These are phyloP conservation scores for Diaporthe amygdali DNA, from an alignment of 2,329 filamentous ascomycete species.

Conservation along the genomic window DNA sequence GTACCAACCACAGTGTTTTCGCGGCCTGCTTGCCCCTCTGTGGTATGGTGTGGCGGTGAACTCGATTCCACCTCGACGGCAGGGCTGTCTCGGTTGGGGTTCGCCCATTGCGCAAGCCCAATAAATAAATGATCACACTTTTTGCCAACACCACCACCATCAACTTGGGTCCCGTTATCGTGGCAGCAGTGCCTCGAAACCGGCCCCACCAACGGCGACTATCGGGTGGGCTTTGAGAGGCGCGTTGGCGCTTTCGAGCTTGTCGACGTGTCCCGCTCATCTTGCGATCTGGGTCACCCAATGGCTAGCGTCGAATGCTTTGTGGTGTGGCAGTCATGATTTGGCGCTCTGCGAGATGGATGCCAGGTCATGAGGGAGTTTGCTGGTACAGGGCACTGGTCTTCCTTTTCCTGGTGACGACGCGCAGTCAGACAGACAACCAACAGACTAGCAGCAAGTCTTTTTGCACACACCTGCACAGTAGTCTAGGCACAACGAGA, in stretches of 20 bases:
- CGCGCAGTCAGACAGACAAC: not conserved
- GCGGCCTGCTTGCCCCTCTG: not conserved
- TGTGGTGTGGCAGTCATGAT: slow-evolving; percentile 10
- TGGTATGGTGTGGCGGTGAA: slow-evolving; percentile 5
- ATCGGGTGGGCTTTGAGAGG: not conserved
- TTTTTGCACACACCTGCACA: not conserved
- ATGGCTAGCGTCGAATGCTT: not conserved
- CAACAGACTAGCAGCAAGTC: not conserved
- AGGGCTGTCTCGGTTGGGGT: not conserved
- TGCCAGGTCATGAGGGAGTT: not conserved
- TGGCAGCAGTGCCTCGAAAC: not conserved
- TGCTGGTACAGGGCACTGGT: not conserved
- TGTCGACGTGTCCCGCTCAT: slow-evolving; percentile 7
- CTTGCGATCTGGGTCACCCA: slow-evolving; percentile 1
- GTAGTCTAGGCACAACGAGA: not conserved
- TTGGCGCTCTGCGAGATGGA: not conserved
- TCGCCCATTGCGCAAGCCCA: not conserved
- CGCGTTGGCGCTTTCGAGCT: not conserved
- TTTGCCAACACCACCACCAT: slow-evolving; percentile 2
- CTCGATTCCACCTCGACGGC: slow-evolving; percentile 7
- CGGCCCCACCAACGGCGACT: not conserved
- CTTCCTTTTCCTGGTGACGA: not conserved
- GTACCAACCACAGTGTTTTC: slow-evolving; percentile 6
- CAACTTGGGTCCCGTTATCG: not conserved
- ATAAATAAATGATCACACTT: not conserved